Conservation (phyloP, 768 basidiomycete species). For the Serendipita sp. region DNA sequence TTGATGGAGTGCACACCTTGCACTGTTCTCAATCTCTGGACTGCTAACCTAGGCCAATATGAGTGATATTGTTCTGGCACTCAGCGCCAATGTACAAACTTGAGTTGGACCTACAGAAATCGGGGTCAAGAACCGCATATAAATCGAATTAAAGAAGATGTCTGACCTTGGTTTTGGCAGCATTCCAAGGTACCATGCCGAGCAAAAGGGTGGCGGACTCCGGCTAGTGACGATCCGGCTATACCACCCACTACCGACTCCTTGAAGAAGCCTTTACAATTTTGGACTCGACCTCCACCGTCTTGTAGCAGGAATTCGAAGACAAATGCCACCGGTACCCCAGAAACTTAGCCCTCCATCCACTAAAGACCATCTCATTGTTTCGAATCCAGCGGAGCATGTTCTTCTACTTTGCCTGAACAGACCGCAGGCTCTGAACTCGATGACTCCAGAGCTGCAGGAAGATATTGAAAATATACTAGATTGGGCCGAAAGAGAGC, state of each 20-base stretch:
- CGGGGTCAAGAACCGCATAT: conserved; percentile 3
- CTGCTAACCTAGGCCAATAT: conserved; percentile 41
- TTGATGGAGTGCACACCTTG: conserved; percentile 22
- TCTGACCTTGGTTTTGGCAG: conserved; percentile 43
- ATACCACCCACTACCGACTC: not conserved
- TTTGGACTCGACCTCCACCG: too few relatives aligned
- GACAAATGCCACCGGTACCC: not conserved
- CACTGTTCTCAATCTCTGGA: conserved; percentile 68
- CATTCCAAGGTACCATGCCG: conserved; percentile 39
- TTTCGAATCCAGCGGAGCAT: conserved; percentile 28
- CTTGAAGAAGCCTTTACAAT: not conserved
- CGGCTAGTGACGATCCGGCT: not conserved
- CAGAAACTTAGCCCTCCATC: not conserved
- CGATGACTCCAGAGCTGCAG: conserved; percentile 46
- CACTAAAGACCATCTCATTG: conserved; percentile 11
- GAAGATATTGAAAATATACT: conserved; percentile 35
- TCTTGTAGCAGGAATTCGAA: too few relatives aligned
- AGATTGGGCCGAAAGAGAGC: conserved; percentile 60
- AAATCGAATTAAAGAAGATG: not conserved
- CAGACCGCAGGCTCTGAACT: conserved; percentile 55
- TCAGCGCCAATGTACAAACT: conserved; percentile 13
- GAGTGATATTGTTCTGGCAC: conserved; percentile 23
- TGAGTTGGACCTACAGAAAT: conserved; percentile 35
- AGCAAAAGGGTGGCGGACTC: not conserved
- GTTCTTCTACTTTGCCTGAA: conserved; percentile 44